A percentile compares a stretch with the other conserved stretches of the same genome.
Conservation (phyloP, 2,329 filamentous ascomycete genomes). For the Tolypocladium paradoxum region DNA sequence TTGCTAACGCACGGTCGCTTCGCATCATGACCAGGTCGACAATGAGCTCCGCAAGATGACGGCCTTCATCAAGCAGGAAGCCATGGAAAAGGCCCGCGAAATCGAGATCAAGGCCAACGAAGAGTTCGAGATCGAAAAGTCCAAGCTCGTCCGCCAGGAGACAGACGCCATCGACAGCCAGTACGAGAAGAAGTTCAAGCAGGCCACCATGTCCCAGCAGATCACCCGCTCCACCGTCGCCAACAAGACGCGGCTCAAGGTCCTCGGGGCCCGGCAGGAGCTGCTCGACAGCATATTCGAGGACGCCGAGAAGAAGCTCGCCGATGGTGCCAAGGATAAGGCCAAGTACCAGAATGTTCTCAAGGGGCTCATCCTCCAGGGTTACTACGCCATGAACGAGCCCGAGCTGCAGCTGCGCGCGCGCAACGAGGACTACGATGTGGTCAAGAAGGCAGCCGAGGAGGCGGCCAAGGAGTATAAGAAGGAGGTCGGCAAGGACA, state of each 20-base stretch:
- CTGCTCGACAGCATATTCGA: slow-evolving; percentile 87
- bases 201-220: slow-evolving; percentile 96
- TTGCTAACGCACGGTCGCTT: not conserved
- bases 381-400: slow-evolving; percentile 81
- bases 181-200: slow-evolving; percentile 99
- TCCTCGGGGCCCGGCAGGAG: slow-evolving; percentile 80
- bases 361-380: slow-evolving; percentile 77
- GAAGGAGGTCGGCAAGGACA: slow-evolving; percentile 60
- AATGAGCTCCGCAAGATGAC: slow-evolving; percentile 99
- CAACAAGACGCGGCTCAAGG: slow-evolving; percentile 89
- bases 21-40: slow-evolving; percentile 56
- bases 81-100: slow-evolving; percentile 90
- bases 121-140: slow-evolving; percentile 98
- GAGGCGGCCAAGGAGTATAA: slow-evolving; percentile 76
- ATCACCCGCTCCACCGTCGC: slow-evolving; percentile 92
- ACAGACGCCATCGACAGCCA: slow-evolving; percentile 81
- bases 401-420: slow-evolving; percentile 62
- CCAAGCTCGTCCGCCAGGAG: slow-evolving; percentile 94
- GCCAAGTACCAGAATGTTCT: slow-evolving; percentile 65
- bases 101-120: slow-evolving; percentile 98
- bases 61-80: slow-evolving; percentile 98
- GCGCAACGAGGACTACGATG: slow-evolving; percentile 66
- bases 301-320: slow-evolving; percentile 61
- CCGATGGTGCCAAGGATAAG: slow-evolving; percentile 53
- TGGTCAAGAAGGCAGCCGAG: slow-evolving; percentile 67